phyloP scores from a whole-genome alignment of 306 rosid species.

The Lagenaria siceraria region DNA sequence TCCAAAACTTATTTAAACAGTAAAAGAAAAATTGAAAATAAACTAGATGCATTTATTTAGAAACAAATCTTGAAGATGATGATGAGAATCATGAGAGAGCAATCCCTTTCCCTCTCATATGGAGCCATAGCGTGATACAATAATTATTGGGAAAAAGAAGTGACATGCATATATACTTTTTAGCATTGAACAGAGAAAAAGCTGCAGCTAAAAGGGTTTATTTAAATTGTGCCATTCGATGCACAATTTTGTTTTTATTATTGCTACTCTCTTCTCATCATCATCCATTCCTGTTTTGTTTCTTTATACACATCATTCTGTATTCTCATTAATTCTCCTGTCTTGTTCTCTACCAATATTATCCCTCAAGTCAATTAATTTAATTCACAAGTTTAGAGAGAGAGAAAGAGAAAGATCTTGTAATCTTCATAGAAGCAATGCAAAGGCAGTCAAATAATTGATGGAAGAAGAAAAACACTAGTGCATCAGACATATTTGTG shows the following conservation, averaged over 20 bases:
- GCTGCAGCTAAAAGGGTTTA: constrained; percentile 4
- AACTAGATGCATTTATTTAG: neutral
- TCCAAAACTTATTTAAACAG: neutral
- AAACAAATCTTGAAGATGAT: neutral
- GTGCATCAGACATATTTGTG: neutral
- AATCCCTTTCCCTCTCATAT: neutral
- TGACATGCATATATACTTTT: neutral
- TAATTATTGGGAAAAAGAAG: constrained; percentile 5
- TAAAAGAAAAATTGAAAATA: neutral
- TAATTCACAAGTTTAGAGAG: neutral
- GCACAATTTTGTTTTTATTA: neutral
- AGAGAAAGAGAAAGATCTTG: neutral
- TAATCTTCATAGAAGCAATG: neutral
- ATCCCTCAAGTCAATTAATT: neutral
- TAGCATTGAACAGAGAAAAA: constrained; percentile 6
- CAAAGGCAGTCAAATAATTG: neutral
- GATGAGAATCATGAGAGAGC: neutral
- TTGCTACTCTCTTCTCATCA: neutral
- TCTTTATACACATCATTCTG: constrained; percentile 7
- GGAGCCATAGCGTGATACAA: neutral
- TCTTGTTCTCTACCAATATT: constrained; percentile 8
- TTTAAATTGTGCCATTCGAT: constrained; percentile 8
- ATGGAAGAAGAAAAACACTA: neutral
- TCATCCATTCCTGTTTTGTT: constrained; percentile 16
- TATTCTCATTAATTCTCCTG: constrained; percentile 26